Conservation (phyloP, 2,329 filamentous ascomycete species). For the Calonectria pseudoturangicola region DNA sequence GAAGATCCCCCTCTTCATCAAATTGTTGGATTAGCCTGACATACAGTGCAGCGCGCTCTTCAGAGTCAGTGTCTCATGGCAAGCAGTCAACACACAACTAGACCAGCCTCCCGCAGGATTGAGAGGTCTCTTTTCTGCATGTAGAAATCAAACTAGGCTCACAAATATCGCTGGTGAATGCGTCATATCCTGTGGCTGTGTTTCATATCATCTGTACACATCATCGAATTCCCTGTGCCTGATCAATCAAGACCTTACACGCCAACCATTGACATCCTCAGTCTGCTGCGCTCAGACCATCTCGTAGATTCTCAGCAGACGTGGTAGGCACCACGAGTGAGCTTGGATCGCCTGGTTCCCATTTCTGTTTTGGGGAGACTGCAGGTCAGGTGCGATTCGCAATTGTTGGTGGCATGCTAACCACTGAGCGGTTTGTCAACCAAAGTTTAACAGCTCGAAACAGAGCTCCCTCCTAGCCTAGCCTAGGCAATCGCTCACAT, state of each 20-base stretch:
- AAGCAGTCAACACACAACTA: background rate
- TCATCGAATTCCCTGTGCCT: conserved; percentile 6
- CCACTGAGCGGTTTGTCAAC: background rate
- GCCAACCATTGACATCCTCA: background rate
- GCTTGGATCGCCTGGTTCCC: background rate
- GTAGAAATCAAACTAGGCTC: background rate
- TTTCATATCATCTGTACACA: conserved; percentile 5
- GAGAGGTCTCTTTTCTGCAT: background rate
- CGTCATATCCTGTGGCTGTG: background rate
- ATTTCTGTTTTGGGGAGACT: background rate
- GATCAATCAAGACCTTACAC: conserved; percentile 24
- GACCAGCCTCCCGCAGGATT: background rate
- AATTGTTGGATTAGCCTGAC: too few relatives aligned
- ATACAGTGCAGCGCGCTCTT: background rate
- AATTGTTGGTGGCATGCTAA: background rate
- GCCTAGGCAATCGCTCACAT: conserved; percentile 24
- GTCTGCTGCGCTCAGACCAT: conserved; percentile 6
- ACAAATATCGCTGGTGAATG: background rate
- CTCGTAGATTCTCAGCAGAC: conserved; percentile 2
- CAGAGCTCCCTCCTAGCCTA: background rate
- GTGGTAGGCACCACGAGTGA: background rate
- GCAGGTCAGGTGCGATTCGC: background rate
- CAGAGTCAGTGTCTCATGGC: conserved; percentile 8
- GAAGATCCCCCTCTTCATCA: background rate
- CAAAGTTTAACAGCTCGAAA: background rate